Evolutionary conservation across 2,329 filamentous ascomycete species (phyloP), one percentile per base, ranked within the genome.

Genomic region (Myriosclerotinia duriaeana): DNA sequence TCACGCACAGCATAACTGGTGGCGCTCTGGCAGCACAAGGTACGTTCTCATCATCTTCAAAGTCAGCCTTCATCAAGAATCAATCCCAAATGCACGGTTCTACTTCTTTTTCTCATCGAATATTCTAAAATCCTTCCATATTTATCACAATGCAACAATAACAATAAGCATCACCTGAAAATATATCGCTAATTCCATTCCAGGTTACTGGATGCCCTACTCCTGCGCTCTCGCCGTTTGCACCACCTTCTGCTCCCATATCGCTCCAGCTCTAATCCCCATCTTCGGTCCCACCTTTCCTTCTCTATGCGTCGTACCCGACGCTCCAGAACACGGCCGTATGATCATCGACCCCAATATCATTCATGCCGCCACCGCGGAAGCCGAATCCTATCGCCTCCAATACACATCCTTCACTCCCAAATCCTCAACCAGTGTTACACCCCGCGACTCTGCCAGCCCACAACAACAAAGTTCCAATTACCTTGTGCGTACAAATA

Each of bases 141-240:
- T 15, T 36, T 6, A 36, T 53, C 8, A 62, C 46, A 52, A 53
- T 42, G 11, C 70, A 54, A 53, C 30, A n/a, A 53, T n/a, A 53
- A 70, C 22, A n/a, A 53, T n/a, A 53, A 70, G 65, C 72, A 50
- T 64, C 64, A 65, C 20, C 14, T 26, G 14, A 38, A 36, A 26
- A 11, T 12, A 7, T 8, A 20, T 50, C n/a, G 38, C 58, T 61
- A 22, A 61, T 50, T 26, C 2, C 2, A 36, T n/a, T 50, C 36
- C 68, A 96, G 93, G 95, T 44, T 99, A 98, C 78, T 99, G 95
- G 95, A 92, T 98, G 85, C 94, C 94, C 2, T 98, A 89, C 74
- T 80, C 86, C 50, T 96, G 93, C 71, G 95, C 95, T 56, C 90
- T 86, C 78, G 93, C 92, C 14, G 82, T 99, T 62, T 96, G 93